These are phyloP conservation scores for Turnera subulata DNA, from an alignment of 345 rosid species.

Conservation along the genomic window DNA sequence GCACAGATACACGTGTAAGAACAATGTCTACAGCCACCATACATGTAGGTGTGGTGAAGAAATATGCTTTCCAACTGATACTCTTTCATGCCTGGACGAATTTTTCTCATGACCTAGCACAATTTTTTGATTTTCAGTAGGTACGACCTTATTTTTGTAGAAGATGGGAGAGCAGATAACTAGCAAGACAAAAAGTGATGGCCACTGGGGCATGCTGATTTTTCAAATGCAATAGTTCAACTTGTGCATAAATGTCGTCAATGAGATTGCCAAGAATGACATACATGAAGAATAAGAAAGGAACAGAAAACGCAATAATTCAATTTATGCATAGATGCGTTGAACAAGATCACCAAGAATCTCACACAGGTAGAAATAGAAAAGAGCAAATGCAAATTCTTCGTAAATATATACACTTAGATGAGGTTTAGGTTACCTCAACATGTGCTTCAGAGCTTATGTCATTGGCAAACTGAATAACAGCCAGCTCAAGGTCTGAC, in stretches of 20 bases:
- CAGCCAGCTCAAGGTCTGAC: slow-evolving; percentile 74
- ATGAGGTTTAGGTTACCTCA: slow-evolving; percentile 42
- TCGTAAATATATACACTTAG: neutral
- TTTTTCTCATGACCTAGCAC: slow-evolving; percentile 74
- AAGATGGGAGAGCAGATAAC: too few relatives aligned
- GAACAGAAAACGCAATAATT: too few relatives aligned
- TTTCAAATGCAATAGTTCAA: too few relatives aligned
- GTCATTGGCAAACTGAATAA: slow-evolving; percentile 89
- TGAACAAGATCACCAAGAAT: too few relatives aligned
- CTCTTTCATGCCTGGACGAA: slow-evolving; percentile 63
- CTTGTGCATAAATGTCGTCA: too few relatives aligned
- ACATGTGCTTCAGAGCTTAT: slow-evolving; percentile 97
- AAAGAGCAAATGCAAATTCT: neutral
- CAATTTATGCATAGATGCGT: too few relatives aligned
- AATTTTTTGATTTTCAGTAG: neutral
- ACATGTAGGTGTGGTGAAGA: slow-evolving; percentile 89
- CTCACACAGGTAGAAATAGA: too few relatives aligned
- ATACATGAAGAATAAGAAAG: too few relatives aligned
- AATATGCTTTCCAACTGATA: slow-evolving; percentile 95
- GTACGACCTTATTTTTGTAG: too few relatives aligned
- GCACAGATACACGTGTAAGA: slow-evolving; percentile 96
- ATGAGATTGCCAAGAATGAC: too few relatives aligned
- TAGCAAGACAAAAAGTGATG: too few relatives aligned
- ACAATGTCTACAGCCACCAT: slow-evolving; percentile 94
- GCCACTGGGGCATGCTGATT: too few relatives aligned